Percentiles rank a stretch among this genome's conserved stretches.
Evolutionary conservation across 345 rosid genomes (phyloP).

Genomic region (Hirschfeldia incana): DNA sequence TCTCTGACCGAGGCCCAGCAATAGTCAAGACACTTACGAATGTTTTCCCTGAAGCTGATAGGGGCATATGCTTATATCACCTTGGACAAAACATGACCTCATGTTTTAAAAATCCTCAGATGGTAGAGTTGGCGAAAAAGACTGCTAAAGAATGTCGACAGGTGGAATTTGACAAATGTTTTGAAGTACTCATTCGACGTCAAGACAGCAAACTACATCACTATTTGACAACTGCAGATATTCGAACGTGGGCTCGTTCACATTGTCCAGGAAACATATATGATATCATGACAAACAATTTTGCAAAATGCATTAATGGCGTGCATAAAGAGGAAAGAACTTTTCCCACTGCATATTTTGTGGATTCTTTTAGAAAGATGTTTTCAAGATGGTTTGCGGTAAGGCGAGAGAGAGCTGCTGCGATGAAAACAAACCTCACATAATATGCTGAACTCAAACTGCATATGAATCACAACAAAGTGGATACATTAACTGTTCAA

Average conservation of each 20-base stretch:
- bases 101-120: neutral
- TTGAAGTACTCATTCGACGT: neutral
- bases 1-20: neutral
- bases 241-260: neutral
- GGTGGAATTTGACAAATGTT: neutral
- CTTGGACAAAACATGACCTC: neutral
- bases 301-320: neutral
- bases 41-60: neutral
- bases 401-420: neutral
- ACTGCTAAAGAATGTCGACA: neutral
- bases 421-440: neutral
- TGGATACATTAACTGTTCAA: neutral
- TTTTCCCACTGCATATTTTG: neutral
- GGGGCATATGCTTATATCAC: neutral
- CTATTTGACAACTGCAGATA: neutral
- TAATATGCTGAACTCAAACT: neutral
- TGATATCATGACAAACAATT: neutral
- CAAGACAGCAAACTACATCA: neutral
- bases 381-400: neutral
- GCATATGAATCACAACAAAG: neutral
- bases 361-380: neutral
- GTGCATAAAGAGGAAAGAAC: neutral
- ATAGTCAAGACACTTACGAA: neutral
- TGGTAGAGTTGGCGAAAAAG: neutral
- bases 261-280: neutral